Base-by-base conservation (phyloP, 2,329 filamentous ascomycete genomes). In the Microcyclospora tardicrescens region DNA sequence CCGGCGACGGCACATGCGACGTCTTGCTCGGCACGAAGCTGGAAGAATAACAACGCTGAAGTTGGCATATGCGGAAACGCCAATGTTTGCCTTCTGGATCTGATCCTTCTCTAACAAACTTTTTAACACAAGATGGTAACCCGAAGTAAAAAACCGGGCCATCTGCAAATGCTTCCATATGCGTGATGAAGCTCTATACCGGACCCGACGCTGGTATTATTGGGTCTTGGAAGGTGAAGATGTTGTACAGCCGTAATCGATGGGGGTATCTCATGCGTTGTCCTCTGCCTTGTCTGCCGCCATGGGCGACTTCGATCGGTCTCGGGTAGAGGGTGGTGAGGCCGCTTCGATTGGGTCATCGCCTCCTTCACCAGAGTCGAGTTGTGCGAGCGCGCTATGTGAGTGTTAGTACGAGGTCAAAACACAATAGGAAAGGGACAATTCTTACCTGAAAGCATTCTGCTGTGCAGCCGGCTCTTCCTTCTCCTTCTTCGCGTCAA, bases 361-460 rank as follows among this genome's bases (percentile, higher is more conserved):
- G 53, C 74, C 59, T 38, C 61, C 60, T 38, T 68, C 62, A 47
- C 77, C 62, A 73, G 69, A 57, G 68, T 67, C 65, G 46, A 73
- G 66, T 52, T 59, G 61, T 57, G 68, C 68, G 47, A 73, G 65
- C 44, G 71, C 69, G 64, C 70, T 73, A 43, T 42, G 28, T 34
- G 40, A 39, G 1, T 36, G 44, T 61, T 55, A 62, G 55, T 42
- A 42, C 28, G 14, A 31, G 39, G 44, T 57, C 47, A 58, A 48
- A 34, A 16, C 8, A n/a, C 29, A 28, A 24, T 8, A 35, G 14
- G 2, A n/a, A 9, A 2, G 19, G 37, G 14, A 9, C n/a, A n/a
- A 28, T 45, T 51, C 81, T 72, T 77, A 95, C 87, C 85, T 89
- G 69, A 94, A 98, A 52, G 87, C 81, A 69, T 98, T 98, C 51